Conservation (phyloP, 495 filamentous ascomycete species). For the Aspergillus kassunensis region DNA sequence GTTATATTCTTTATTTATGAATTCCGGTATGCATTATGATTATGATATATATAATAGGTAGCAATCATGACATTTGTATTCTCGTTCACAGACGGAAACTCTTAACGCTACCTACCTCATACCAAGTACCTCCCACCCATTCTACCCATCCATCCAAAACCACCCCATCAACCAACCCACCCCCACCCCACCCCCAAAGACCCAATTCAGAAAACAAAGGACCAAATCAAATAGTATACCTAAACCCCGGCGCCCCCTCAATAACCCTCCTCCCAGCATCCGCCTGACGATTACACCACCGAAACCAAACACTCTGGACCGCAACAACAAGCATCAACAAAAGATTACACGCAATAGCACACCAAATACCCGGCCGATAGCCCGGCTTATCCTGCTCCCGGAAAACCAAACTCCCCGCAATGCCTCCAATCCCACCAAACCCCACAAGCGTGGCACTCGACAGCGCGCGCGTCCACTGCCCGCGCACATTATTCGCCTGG, state of each 20-base stretch:
- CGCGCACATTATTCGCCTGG: conserved; percentile 63
- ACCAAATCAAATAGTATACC: conserved; percentile 35
- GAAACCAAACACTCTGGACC: conserved; percentile 33
- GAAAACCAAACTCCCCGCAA: conserved; percentile 55
- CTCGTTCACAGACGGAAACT: no score
- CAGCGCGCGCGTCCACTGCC: conserved; percentile 64
- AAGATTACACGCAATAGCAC: conserved; percentile 43
- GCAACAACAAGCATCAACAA: conserved; percentile 38
- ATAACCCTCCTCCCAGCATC: conserved; percentile 35
- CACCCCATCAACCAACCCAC: no score
- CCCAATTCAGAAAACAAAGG: no score
- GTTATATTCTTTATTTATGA: no score
- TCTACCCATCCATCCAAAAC: no score
- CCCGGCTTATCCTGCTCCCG: conserved; percentile 52
- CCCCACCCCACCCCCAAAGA: no score
- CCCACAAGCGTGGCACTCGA: conserved; percentile 52
- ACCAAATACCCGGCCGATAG: conserved; percentile 54
- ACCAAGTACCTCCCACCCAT: no score
- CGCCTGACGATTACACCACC: conserved; percentile 32
- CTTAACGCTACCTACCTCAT: no score
- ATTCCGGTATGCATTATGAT: no score
- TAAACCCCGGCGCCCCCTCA: conserved; percentile 31
- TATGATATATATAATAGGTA: no score
- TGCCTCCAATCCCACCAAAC: conserved; percentile 57
- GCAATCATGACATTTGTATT: no score